Percentiles rank a stretch among this genome's conserved stretches.
These are phyloP conservation scores for Hanseniaspora taiwanica DNA, from an alignment of 805 yeast species.

Conservation along the genomic window DNA sequence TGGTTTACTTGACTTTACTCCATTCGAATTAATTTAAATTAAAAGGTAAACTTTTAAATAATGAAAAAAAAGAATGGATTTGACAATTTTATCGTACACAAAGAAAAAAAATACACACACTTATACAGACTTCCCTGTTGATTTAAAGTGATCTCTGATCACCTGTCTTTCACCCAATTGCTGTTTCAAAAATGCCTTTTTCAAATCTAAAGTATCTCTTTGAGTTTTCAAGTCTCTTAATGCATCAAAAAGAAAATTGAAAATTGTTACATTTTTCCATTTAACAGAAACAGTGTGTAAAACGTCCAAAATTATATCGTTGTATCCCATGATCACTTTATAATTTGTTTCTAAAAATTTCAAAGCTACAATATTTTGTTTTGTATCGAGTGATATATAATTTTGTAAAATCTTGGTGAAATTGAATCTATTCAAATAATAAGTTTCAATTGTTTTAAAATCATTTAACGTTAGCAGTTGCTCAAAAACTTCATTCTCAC, in stretches of 20 bases:
- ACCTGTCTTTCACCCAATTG: background rate
- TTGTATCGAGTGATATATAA: background rate
- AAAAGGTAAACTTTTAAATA: too few relatives aligned
- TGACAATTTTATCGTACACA: too few relatives aligned
- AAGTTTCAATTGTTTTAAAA: background rate
- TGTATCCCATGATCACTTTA: background rate
- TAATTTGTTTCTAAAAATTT: background rate
- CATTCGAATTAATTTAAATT: too few relatives aligned
- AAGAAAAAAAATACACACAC: too few relatives aligned
- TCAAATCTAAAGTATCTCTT: background rate
- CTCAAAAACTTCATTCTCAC: background rate
- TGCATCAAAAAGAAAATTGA: background rate
- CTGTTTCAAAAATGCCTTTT: background rate
- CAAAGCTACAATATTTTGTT: background rate
- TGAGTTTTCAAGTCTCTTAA: background rate
- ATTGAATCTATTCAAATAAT: background rate
- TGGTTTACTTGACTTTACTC: too few relatives aligned
- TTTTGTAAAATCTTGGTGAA: background rate
- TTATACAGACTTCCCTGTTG: too few relatives aligned
- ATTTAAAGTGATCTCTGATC: too few relatives aligned
- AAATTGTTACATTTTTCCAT: background rate
- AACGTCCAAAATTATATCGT: background rate
- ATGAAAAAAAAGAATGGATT: too few relatives aligned
- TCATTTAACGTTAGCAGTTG: slow-evolving; percentile 2
- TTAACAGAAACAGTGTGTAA: background rate